Base-by-base conservation (phyloP, 192 early-diverging fungal genomes). In the Diversispora eburnea region DNA sequence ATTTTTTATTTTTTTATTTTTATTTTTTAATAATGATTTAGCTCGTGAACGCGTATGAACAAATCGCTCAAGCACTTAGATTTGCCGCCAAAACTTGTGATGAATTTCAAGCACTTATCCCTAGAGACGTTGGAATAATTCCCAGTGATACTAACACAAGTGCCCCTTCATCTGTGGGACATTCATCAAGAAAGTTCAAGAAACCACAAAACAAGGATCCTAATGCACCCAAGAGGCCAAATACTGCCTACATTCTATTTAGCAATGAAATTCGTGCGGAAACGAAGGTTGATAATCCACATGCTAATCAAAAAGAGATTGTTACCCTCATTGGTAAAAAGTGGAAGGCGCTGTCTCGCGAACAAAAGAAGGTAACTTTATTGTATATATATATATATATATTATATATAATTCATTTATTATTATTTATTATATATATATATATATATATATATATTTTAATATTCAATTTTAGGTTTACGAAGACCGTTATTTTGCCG, bases 201-300 rank as follows among this genome's bases (percentile, higher is more conserved):
- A 73, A 73, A 33, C 25, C 59, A 19, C 61, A 73, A 7, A 33
- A 20, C 9, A 95, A 97, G 88, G 92, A 95, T 87, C 88, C 91
- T 57, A 88, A 86, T 75, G 91, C 90, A 15, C 95, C 95, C 82
- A 98, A 98, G 87, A 91, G 92, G 84, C 87, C 90, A 4, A 84
- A 95, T 65, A 92, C 95, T 17, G 94, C 93, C 19, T 98, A 93
- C 86, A 90, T 98, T 84, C 84, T 93, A 82, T 98, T 93, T 83
- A 91, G 92, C 42, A 85, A 93, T 81, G 94, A 88, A 72, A 90
- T 88, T 83, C 86, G 95, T 61, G 72, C 87, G 46, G 79, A 81
- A 39, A 91, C 95, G 55, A 89, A 92, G 86, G 87, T 87, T 56
- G 86, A 92, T 59, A 93, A 94, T 89, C 92, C 93, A 52, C 83